Evolutionary conservation across 2,329 filamentous ascomycete species (phyloP), one percentile per base, ranked within the genome.

Genomic region (Bipolaris bicolor): DNA sequence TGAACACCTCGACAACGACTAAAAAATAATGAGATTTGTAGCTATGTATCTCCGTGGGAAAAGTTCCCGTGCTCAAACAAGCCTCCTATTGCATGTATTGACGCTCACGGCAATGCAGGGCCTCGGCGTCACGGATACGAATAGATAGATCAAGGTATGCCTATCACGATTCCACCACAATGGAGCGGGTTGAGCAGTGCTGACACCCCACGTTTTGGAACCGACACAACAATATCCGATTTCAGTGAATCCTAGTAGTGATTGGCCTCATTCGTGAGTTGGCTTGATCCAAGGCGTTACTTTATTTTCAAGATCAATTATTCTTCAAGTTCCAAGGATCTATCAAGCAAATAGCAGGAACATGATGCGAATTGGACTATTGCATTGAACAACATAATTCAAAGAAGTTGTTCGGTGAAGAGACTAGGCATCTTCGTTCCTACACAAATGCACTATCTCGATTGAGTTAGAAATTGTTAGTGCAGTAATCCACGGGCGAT

Each of bases 381-480:
- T 26, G 20, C 15, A 49, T 9, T 18, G 6, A 29, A 24, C n/a
- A 39, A 34, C 5, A 26, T 18, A 18, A 20, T 39, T 15, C 18
- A 13, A 9, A 49, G 18, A 16, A 18, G 2, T 18, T 7, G 6
- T 20, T 39, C 5, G 15, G 18, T 29, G 22, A 29, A 31, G 6
- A 22, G 11, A 45, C 7, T 18, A 34, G 29, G 18, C 13, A 24
- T 9, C 29, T 11, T 37, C 15, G 16, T 36, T 45, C 15, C 13
- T n/a, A 15, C 5, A 20, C 50, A 33, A 33, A 13, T 33, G 29
- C 6, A 46, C 45, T 33, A 36, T 48, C 36, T 24, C 22, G 22
- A 51, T 55, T 16, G 18, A 22, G 56, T 54, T 59, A 52, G 47
- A 7, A 37, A 31, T 48, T 56, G 45, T 20, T 57, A 50, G 56